These are phyloP conservation scores for Acanthochlamys bracteata DNA, from an alignment of 106 monocot species.

Conservation along the genomic window DNA sequence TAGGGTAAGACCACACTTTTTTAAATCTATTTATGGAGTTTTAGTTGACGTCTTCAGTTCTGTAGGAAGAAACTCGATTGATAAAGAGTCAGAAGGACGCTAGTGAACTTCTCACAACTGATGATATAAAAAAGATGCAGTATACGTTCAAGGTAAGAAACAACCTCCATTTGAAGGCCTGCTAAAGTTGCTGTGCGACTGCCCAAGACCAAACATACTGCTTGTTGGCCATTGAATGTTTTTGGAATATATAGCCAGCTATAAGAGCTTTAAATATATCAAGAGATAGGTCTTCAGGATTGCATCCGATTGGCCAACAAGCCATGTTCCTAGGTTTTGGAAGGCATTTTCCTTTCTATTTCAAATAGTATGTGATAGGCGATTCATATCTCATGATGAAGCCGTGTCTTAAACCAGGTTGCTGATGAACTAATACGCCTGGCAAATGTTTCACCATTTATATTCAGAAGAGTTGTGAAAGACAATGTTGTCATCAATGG, in stretches of 20 bases:
- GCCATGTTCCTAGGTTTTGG: too few species aligned
- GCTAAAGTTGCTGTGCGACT: not conserved
- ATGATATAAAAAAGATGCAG: slow-evolving; percentile 31
- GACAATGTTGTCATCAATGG: slow-evolving; percentile 35
- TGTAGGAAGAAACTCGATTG: slow-evolving; percentile 20
- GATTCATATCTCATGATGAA: too few species aligned
- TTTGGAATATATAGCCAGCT: too few species aligned
- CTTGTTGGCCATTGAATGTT: not conserved
- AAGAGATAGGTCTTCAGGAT: too few species aligned
- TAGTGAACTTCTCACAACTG: slow-evolving; percentile 22
- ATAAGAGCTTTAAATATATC: too few species aligned
- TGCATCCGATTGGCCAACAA: too few species aligned
- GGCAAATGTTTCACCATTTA: slow-evolving; percentile 34
- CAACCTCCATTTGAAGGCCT: not conserved
- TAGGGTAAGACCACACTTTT: slow-evolving; percentile 14
- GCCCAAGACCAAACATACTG: not conserved
- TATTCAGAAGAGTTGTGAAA: slow-evolving; percentile 26
- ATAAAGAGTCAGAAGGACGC: slow-evolving; percentile 6
- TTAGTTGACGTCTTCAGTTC: not conserved
- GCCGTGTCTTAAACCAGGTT: slow-evolving; percentile 3
- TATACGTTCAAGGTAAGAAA: slow-evolving; percentile 22
- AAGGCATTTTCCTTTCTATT: too few species aligned
- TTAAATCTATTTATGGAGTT: not conserved
- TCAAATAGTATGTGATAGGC: too few species aligned
- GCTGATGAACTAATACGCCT: slow-evolving; percentile 31